A percentile compares a stretch with the other conserved stretches of the same genome.
Conservation (phyloP, 139 green algal genomes). For the Dunaliella primolecta region DNA sequence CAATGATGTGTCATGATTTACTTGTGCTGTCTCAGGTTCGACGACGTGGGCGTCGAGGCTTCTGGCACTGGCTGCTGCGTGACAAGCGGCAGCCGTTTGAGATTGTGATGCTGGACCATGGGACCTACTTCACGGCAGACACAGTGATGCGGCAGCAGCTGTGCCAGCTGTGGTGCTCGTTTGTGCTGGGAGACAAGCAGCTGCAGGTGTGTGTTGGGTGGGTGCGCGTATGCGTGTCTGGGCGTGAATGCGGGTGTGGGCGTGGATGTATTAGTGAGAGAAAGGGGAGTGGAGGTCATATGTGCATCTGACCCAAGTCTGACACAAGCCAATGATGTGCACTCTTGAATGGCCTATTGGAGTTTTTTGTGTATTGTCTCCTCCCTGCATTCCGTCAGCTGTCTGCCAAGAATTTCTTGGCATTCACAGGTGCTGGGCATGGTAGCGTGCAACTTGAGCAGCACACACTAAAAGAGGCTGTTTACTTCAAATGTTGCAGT, state of each 20-base stretch:
- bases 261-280: no score
- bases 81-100: conserved; percentile 56
- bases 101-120: conserved; percentile 87
- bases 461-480: no score
- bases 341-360: no score
- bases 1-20: not conserved
- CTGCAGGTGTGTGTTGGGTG: not conserved
- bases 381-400: no score
- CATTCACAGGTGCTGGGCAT: no score
- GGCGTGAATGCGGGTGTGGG: not conserved
- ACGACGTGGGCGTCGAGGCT: not conserved
- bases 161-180: conserved; percentile 70
- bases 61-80: conserved; percentile 43
- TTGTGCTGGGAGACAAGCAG: conserved; percentile 29
- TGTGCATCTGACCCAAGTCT: no score
- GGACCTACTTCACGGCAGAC: conserved; percentile 65
- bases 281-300: no score
- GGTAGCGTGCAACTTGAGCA: no score
- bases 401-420: no score
- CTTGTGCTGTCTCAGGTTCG: not conserved
- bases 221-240: not conserved
- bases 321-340: no score
- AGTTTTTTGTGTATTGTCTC: no score
- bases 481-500: no score
- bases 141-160: conserved; percentile 57